These are phyloP conservation scores for Calocybe indica DNA, from an alignment of 768 basidiomycete genomes.

Conservation along the genomic window DNA sequence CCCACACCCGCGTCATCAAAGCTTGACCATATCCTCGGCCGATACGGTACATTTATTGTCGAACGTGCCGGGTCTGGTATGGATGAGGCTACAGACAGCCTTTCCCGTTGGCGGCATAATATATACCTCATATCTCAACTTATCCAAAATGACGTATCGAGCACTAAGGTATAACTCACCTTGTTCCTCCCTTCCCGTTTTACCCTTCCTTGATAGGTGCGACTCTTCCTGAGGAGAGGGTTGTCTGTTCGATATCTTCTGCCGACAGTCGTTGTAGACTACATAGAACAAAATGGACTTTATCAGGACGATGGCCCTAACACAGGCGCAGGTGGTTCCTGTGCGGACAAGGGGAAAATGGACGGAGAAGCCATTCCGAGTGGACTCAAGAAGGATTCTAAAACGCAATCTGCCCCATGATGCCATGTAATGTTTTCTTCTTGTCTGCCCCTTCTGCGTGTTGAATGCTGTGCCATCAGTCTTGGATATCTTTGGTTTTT, in stretches of 20 bases:
- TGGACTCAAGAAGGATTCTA: conserved; percentile 8
- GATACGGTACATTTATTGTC: conserved; percentile 91
- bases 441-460: no score
- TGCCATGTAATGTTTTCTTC: not conserved
- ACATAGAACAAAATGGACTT: conserved; percentile 82
- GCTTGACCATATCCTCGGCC: conserved; percentile 94
- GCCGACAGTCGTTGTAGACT: conserved; percentile 86
- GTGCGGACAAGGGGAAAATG: conserved; percentile 28
- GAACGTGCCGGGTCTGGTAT: conserved; percentile 93
- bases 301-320: conserved; percentile 56
- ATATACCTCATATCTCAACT: conserved; percentile 91
- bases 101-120: conserved; percentile 75
- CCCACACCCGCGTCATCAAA: conserved; percentile 23
- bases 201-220: conserved; percentile 30
- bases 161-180: conserved; percentile 64
- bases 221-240: conserved; percentile 72
- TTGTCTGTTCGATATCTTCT: conserved; percentile 86
- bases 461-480: no score
- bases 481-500: no score
- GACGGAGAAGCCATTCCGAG: conserved; percentile 27
- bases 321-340: conserved; percentile 10
- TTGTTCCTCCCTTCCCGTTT: not conserved
- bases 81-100: conserved; percentile 70
- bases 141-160: conserved; percentile 96
- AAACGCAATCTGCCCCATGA: conserved; percentile 14